Conservation (phyloP, 352 stramenopile species). For the Phytophthora parvispora region DNA sequence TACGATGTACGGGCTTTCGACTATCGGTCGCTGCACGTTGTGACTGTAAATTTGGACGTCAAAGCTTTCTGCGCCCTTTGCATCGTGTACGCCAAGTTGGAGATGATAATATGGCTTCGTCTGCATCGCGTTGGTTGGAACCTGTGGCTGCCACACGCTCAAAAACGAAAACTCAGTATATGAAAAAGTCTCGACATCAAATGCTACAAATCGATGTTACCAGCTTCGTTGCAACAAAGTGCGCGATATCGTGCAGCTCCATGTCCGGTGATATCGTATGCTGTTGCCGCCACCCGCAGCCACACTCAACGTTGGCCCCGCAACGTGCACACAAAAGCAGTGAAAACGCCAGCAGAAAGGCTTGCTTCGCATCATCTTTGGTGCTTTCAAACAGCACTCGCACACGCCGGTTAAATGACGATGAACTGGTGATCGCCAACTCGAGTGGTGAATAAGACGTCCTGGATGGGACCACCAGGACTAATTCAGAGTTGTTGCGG, state of each 20-base stretch:
- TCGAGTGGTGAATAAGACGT: slow-evolving; percentile 5
- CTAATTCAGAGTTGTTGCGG: slow-evolving; percentile 1
- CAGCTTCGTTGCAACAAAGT: slow-evolving; percentile 38
- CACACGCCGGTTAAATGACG: slow-evolving; percentile 5
- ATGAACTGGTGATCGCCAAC: slow-evolving; percentile 7
- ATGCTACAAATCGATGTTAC: slow-evolving; percentile 9
- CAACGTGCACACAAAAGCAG: slow-evolving; percentile 40
- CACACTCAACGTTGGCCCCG: slow-evolving; percentile 7
- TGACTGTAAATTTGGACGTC: slow-evolving; percentile 37
- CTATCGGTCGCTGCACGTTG: slow-evolving; percentile 45
- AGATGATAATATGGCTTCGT: slow-evolving; percentile 12
- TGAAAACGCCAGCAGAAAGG: neutral
- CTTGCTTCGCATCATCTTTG: neutral
- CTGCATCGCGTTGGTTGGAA: neutral
- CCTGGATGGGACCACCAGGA: slow-evolving; percentile 12
- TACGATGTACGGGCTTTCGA: slow-evolving; percentile 54
- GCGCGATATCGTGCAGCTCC: slow-evolving; percentile 38
- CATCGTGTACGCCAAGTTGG: neutral
- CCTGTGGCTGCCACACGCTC: neutral
- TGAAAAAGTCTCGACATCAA: neutral
- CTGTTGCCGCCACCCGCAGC: slow-evolving; percentile 36
- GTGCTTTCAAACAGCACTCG: slow-evolving; percentile 22
- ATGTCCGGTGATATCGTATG: slow-evolving; percentile 27
- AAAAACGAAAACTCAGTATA: neutral
- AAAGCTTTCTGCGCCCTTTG: slow-evolving; percentile 15